A percentile compares a stretch with the other conserved stretches of the same genome.
Conservation (phyloP, 139 green algal species). For the Trebouxia sp. region DNA sequence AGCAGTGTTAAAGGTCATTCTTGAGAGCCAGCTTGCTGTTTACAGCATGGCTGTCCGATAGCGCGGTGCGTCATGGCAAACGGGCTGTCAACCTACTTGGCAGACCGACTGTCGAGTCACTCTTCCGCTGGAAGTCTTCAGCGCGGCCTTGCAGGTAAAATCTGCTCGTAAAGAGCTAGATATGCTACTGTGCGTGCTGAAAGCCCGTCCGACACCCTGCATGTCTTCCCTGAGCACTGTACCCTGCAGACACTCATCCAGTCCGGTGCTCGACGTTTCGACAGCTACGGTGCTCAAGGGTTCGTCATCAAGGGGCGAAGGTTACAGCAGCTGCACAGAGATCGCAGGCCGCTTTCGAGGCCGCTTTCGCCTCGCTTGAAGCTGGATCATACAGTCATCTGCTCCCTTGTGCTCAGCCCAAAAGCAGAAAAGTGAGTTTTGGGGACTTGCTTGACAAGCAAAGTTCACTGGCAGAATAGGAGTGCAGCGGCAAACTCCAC, state of each 20-base stretch:
- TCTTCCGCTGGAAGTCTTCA: background rate
- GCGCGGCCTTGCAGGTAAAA: background rate
- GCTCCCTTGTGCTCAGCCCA: background rate
- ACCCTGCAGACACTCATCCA: background rate
- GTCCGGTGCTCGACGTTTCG: background rate
- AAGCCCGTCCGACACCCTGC: too few species aligned
- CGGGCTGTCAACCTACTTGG: background rate
- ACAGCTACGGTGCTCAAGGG: background rate
- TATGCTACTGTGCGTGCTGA: too few species aligned
- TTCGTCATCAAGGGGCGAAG: background rate
- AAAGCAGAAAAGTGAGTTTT: too few species aligned
- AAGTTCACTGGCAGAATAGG: too few species aligned
- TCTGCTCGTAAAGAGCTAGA: too few species aligned
- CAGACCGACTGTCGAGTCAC: conserved; percentile 10
- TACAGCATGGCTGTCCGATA: background rate
- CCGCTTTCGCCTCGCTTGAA: background rate
- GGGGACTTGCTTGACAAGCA: too few species aligned
- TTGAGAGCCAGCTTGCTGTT: background rate
- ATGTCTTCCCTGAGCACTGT: too few species aligned
- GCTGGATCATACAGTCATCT: background rate
- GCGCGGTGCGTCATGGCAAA: background rate
- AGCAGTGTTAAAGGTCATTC: too few species aligned
- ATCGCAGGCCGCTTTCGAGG: background rate
- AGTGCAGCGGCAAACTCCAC: too few species aligned
- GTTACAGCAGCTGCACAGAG: background rate